Evolutionary conservation across 179 eudicot genomes (phyloP), one percentile per base, ranked within the genome.

Genomic region (Beta macrorhiza): DNA sequence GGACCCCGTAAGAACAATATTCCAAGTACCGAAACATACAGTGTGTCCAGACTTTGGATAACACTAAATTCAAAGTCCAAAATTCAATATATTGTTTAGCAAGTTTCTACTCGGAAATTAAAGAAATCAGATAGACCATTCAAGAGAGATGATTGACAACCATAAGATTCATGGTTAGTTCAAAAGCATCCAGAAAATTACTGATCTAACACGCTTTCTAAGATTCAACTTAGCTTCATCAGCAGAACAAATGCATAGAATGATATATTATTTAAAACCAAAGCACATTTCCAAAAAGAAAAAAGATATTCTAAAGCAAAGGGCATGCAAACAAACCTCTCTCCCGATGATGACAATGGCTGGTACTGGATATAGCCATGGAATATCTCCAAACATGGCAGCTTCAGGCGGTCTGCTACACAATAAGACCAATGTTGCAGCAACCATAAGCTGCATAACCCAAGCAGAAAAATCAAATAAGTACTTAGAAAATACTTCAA

Each of bases 401-500:
- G 86, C 90, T 82, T 92, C 97, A 68, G 92, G 84, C 44, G 98
- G 97, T 83, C 85, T 92, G 74, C 94, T 92, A 87, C 99, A 94
- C 86, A 94, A 81, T 85, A 96, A 88, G 82, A 96, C 90, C 90
- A 96, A 87, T 67, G 98, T 91, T 42, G 99, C 91, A 79, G 99
- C 98, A 85, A 96, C 99, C 98, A 96, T 96, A 86, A 96, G 99
- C 99, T 96, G 97, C 91, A 91, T 78, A 37, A 47, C 77, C 42
- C 71, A 89, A 85, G 74, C 56, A 83, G 59, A 42, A 75, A 19
- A 72, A 80, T 64, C 80, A 85, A 84, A 67, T n/a, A 78, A 72
- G 47, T 63, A 51, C 75, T 68, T 15, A 55, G 47, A 52, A 80
- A 17, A 8, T 25, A 37, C 47, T 80, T 52, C 55, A 47, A 67